phyloP scores from a whole-genome alignment of 106 monocot genomes.

The Xerophyta viscosa region DNA sequence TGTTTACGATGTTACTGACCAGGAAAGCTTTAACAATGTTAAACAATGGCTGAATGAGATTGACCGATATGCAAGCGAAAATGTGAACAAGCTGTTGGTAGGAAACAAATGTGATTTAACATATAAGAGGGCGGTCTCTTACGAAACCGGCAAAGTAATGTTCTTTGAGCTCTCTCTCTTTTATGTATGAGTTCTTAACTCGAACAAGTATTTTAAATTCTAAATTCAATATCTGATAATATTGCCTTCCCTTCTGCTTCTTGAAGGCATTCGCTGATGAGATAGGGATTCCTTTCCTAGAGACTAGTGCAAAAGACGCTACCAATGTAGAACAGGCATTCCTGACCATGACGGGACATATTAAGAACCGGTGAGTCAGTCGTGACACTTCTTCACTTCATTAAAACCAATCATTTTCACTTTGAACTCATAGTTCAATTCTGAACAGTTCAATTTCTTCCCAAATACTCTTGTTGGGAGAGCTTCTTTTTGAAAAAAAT shows the following conservation, averaged over 20 bases:
- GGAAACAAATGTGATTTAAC: conserved; percentile 12
- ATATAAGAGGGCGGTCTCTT: conserved; percentile 4
- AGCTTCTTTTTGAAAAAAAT: too few species aligned
- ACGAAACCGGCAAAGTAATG: conserved; percentile 9
- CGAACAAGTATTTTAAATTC: background rate
- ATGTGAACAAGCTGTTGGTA: conserved; percentile 12
- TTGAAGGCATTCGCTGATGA: conserved; percentile 34
- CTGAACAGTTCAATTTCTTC: too few species aligned
- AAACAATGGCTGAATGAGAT: conserved; percentile 13
- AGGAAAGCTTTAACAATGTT: conserved; percentile 11
- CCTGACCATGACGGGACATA: conserved; percentile 32
- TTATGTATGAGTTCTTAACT: too few species aligned
- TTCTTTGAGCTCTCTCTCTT: background rate
- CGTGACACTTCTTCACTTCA: background rate
- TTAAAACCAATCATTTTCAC: background rate
- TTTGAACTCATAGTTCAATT: background rate
- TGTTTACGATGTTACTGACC: conserved; percentile 9
- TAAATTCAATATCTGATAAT: background rate
- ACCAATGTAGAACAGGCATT: conserved; percentile 38
- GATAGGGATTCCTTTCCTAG: conserved; percentile 40
- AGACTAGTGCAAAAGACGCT: conserved; percentile 35
- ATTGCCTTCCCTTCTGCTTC: background rate
- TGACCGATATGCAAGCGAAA: conserved; percentile 12
- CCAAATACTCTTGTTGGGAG: too few species aligned
- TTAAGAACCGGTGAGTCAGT: conserved; percentile 29